Conservation (phyloP, 345 rosid species). For the Melaleuca alternifolia region DNA sequence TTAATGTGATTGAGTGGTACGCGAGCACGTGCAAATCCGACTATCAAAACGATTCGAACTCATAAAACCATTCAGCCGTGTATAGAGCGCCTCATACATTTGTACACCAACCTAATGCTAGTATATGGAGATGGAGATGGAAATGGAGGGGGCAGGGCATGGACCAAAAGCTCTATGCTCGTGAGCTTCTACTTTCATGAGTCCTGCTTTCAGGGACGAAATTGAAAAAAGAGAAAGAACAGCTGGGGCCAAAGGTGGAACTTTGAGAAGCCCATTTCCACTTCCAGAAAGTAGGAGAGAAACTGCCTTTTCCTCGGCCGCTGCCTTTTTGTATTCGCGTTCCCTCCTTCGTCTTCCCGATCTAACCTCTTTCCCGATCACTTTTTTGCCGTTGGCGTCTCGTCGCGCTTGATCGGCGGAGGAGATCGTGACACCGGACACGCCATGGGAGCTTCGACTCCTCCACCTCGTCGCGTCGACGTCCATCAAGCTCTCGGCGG, state of each 20-base stretch:
- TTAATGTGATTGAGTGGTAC: neutral
- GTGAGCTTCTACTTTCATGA: neutral
- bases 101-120: neutral
- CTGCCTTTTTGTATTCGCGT: neutral
- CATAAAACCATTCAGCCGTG: neutral
- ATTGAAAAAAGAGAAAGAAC: neutral
- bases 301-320: neutral
- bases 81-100: neutral
- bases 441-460: conserved; percentile 42
- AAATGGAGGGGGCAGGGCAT: neutral
- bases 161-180: neutral
- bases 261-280: neutral
- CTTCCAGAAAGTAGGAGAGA: neutral
- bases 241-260: neutral
- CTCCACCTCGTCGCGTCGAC: conserved; percentile 33
- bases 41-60: neutral
- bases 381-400: neutral
- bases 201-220: neutral
- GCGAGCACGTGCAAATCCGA: neutral
- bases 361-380: neutral
- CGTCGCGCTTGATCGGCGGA: neutral
- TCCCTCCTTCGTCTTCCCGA: neutral
- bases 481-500: conserved; percentile 76
- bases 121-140: neutral
- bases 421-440: neutral